Conservation (phyloP, 2,329 filamentous ascomycete genomes). For the Keithomyces neogunnii region DNA sequence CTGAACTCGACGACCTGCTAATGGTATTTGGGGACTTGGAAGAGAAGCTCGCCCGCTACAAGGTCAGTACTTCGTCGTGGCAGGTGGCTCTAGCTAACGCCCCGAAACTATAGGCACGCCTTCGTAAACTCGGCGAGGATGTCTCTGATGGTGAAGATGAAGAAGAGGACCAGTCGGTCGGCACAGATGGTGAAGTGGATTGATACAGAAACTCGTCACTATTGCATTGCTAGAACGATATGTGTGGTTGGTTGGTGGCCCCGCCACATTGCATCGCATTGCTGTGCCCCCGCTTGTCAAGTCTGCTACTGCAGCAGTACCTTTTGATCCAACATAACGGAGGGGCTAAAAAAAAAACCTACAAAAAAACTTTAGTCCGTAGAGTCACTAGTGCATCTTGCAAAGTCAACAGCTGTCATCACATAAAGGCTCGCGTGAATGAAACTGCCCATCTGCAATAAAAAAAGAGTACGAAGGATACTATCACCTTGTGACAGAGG, state of each 20-base stretch:
- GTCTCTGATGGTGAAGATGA: conserved; percentile 56
- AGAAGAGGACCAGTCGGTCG: conserved; percentile 4
- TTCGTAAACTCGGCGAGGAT: conserved; percentile 57
- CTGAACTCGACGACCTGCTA: conserved; percentile 71
- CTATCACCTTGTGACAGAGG: too few relatives aligned
- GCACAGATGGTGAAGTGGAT: background rate
- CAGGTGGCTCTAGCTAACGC: background rate
- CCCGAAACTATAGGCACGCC: conserved; percentile 35
- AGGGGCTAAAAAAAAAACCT: background rate
- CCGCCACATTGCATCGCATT: background rate
- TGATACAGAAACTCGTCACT: background rate
- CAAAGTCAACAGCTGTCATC: background rate
- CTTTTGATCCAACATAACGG: background rate
- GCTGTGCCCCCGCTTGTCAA: background rate
- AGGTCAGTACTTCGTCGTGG: conserved; percentile 38
- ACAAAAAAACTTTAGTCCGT: background rate
- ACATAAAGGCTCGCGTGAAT: background rate
- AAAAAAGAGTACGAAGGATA: too few relatives aligned
- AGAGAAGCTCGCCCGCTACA: conserved; percentile 67
- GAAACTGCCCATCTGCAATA: background rate
- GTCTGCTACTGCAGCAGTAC: too few relatives aligned
- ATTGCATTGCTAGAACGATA: background rate
- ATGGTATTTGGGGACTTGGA: conserved; percentile 77
- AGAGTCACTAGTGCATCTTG: background rate
- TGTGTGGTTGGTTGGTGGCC: background rate